Base-by-base conservation (phyloP, 176 grass and related monocot species). In the Alopecurus myosuroides region DNA sequence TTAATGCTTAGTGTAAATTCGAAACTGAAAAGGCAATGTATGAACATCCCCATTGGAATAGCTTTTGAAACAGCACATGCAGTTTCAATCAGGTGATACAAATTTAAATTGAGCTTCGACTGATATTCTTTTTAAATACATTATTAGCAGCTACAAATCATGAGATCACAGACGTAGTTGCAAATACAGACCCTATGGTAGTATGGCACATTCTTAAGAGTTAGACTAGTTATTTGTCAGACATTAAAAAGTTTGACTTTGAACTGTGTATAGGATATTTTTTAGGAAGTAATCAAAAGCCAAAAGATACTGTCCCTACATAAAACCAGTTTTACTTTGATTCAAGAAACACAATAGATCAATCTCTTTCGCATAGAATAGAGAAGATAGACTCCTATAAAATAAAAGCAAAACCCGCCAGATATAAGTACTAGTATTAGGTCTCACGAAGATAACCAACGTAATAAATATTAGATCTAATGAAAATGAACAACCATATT, bases 291-390 rank as follows among this genome's bases (percentile, higher is more conserved):
- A 66, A 39, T 6, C 9, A 50, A 64, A 48, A 63, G 34, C 1
- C 33, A 40, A 67, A 67, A 2, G 5, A 61, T 72, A 62, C 0
- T 9, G 6, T 56, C 49, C 35, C 0, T 5, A 52, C 34, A 66
- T 1, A 55, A 82, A 36, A 29, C 7, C 2, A 9, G 33, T 70
- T 80, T 74, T 69, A 69, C 7, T 71, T 80, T 57, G 35, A 87
- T 45, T 68, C 20, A 71, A 60, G 58, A 3, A 71, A 10, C 77
- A 79, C 20, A 86, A 39, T 5, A 61, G 53, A 63, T 35, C 44
- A 70, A 55, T 70, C 52, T 72, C 37, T 70, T 77, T n/a, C 7
- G n/a, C 69, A 69, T 46, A 77, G 25, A 82, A 56, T 82, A 35
- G 22, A 77, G 22, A 75, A 35, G 3, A 88, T 56, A 4, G 7